Conservation (phyloP, 805 yeast genomes). For the Starmerella powellii region DNA sequence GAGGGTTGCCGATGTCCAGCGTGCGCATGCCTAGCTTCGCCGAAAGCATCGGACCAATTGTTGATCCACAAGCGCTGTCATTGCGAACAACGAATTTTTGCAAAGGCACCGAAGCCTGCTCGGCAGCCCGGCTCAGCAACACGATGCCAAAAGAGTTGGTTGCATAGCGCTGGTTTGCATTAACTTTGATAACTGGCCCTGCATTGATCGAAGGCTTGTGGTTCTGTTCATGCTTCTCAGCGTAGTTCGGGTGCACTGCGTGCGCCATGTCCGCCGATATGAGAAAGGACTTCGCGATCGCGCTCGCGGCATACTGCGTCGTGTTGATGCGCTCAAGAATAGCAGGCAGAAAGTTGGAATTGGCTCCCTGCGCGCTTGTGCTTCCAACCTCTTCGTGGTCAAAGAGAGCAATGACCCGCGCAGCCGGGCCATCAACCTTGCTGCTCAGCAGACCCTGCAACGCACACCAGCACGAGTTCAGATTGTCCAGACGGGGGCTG, state of each 20-base stretch:
- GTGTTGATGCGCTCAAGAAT: slow-evolving; percentile 59
- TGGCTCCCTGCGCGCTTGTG: slow-evolving; percentile 90
- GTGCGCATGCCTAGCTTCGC: slow-evolving; percentile 79
- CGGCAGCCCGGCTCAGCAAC: slow-evolving; percentile 59
- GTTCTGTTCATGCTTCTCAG: slow-evolving; percentile 56
- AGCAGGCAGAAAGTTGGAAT: slow-evolving; percentile 78
- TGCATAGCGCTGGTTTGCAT: slow-evolving; percentile 91
- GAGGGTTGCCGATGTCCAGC: slow-evolving; percentile 82
- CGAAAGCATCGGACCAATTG: slow-evolving; percentile 89
- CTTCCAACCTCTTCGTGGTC: slow-evolving; percentile 98
- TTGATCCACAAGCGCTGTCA: slow-evolving; percentile 89
- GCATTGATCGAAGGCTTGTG: slow-evolving; percentile 72
- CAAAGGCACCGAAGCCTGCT: slow-evolving; percentile 57
- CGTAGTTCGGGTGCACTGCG: slow-evolving; percentile 90
- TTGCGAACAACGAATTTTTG: slow-evolving; percentile 89
- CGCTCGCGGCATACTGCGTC: slow-evolving; percentile 33
- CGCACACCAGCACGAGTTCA: slow-evolving; percentile 77
- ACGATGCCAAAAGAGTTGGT: slow-evolving; percentile 87
- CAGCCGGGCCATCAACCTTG: slow-evolving; percentile 29
- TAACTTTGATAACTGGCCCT: slow-evolving; percentile 88
- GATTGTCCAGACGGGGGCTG: slow-evolving; percentile 83
- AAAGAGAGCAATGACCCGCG: slow-evolving; percentile 63
- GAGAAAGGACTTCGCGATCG: slow-evolving; percentile 56
- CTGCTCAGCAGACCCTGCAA: slow-evolving; percentile 55
- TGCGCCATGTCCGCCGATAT: slow-evolving; percentile 95